phyloP scores from a whole-genome alignment of 257 asterid species.

The Leonotis leonurus region DNA sequence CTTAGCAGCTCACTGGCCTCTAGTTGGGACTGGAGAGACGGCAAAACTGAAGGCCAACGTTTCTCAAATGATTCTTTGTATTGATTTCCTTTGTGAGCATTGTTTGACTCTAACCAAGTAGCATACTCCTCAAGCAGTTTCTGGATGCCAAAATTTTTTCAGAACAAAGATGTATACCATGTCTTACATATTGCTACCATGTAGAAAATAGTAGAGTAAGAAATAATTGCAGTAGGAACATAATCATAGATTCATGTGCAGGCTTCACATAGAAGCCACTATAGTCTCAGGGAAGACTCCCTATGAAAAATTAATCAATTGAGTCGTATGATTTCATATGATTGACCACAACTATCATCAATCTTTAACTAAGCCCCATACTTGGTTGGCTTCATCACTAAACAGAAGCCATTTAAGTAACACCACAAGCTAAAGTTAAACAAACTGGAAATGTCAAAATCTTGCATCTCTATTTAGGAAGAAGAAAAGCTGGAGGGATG shows the following conservation, averaged over 20 bases:
- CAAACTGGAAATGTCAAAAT: neutral
- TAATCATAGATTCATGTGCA: neutral
- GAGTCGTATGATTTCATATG: neutral
- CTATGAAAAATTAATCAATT: neutral
- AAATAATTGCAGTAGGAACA: neutral
- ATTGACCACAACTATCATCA: neutral
- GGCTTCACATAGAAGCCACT: neutral
- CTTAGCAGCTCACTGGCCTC: constrained; percentile 45
- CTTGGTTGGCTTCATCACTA: neutral
- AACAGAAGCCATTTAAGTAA: neutral
- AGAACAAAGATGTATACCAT: neutral
- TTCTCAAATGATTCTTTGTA: constrained; percentile 65
- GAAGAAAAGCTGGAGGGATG: neutral
- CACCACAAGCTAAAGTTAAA: neutral
- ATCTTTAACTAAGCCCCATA: neutral
- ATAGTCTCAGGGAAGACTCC: neutral
- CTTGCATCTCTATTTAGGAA: neutral
- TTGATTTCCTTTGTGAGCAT: constrained; percentile 48
- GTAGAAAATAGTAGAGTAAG: neutral
- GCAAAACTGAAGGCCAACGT: constrained; percentile 62
- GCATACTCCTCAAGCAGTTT: constrained; percentile 66
- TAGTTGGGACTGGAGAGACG: constrained; percentile 34
- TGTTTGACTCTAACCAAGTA: constrained; percentile 71
- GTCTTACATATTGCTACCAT: constrained; percentile 1
- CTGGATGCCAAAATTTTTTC: constrained; percentile 32